Base-by-base conservation (phyloP, 1,284 basidiomycete genomes). In the Wolfiporia cocos region DNA sequence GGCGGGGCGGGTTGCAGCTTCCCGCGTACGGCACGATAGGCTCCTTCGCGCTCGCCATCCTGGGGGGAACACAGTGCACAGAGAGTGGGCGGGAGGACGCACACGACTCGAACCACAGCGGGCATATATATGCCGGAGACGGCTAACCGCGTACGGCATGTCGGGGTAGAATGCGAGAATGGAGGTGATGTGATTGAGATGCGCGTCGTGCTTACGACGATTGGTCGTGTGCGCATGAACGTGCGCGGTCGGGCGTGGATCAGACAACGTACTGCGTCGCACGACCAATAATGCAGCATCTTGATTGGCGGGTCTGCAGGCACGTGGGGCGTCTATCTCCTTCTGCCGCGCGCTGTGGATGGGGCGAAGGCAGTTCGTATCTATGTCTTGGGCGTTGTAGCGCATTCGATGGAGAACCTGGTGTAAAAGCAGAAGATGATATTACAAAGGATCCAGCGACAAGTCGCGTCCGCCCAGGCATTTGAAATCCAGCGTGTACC, bases 1-100 rank as follows among this genome's bases (percentile, higher is more conserved):
- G 70, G 45, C 79, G 70, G 0, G 76, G 68, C 1, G 78, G 80
- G 54, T 80, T 82, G 53, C 67, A 71, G 50, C 70, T 69, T 0
- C 67, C 75, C 6, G 69, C 54, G 61, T 78, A 80, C 31, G 50
- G 9, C 4, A 47, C 30, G 18, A 41, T 20, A 10, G 41, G 37
- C 34, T 56, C 55, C 39, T 49, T 58, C 4, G 41, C 30, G 9
- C 41, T 30, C 3, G 50, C 39, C 55, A 57, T 56, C 34, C 36
- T 39, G 40, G n/a, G 41, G 40, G 26, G 36, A n/a, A 20, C 34
- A 12, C 39, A 41, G 28, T 37, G 26, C 32, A 41, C 20, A 26
- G 19, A 36, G 24, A 34, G 35, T 29, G 41, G 44, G 31, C 15
- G 33, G 10, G 46, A 41, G 22, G 44, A 46, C 31, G 53, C 51